Percentiles rank a stretch among this genome's conserved stretches.
Evolutionary conservation across 1,284 basidiomycete species (phyloP).

Genomic region (Irpex lacteus): DNA sequence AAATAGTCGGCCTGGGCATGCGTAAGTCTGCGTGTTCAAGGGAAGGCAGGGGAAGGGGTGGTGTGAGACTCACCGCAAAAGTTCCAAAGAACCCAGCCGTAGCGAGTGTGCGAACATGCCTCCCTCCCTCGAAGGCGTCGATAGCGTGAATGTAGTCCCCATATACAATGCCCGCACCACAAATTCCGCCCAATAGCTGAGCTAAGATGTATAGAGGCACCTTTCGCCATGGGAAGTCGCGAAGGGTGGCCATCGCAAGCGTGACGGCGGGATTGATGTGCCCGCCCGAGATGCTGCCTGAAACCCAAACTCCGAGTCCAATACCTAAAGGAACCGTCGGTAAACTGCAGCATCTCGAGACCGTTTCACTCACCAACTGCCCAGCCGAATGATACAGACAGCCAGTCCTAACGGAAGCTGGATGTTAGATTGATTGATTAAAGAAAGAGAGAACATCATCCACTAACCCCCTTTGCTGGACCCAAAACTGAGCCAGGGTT

Average conservation of each 20-base stretch:
- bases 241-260: conserved; percentile 62
- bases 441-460: not conserved
- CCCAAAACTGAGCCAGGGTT: conserved; percentile 43
- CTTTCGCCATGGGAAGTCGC: conserved; percentile 78
- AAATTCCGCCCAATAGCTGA: conserved; percentile 69
- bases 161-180: conserved; percentile 69
- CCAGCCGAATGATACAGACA: conserved; percentile 67
- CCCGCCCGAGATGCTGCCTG: conserved; percentile 67
- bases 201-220: conserved; percentile 71
- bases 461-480: conserved; percentile 59
- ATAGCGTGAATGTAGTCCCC: conserved; percentile 78
- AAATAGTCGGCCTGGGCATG: conserved; percentile 50
- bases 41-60: not conserved
- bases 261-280: conserved; percentile 83
- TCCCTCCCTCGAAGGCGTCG: conserved; percentile 64
- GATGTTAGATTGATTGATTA: not conserved
- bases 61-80: conserved; percentile 50
- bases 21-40: not conserved
- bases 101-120: conserved; percentile 54
- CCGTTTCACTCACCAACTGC: conserved; percentile 45
- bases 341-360: not conserved
- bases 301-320: conserved; percentile 63
- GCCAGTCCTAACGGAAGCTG: conserved; percentile 41
- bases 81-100: conserved; percentile 74
- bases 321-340: not conserved